Conservation (phyloP, 257 asterid species). For the Solanum acaule region DNA sequence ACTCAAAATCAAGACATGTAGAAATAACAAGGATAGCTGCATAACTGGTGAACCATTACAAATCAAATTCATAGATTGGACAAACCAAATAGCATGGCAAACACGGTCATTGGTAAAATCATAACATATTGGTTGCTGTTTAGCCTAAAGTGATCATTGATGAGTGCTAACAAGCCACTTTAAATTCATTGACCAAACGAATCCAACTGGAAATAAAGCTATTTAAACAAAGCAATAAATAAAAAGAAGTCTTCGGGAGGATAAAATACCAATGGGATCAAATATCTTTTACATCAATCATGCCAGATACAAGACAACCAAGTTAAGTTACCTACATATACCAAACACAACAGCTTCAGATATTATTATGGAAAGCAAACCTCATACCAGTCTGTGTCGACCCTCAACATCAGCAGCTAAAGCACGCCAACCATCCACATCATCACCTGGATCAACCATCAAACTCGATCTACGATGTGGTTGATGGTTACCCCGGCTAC, state of each 20-base stretch:
- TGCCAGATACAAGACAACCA: background rate
- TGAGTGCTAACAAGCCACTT: background rate
- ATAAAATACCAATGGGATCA: background rate
- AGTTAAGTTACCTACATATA: background rate
- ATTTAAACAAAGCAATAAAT: background rate
- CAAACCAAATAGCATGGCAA: background rate
- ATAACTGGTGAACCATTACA: background rate
- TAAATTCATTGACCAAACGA: background rate
- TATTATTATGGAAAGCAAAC: conserved; percentile 3
- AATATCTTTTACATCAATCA: background rate
- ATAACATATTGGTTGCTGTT: background rate
- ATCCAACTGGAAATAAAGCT: background rate
- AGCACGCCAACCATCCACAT: conserved; percentile 48
- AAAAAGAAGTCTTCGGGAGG: background rate
- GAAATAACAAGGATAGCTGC: background rate
- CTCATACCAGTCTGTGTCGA: conserved; percentile 66
- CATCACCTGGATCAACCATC: conserved; percentile 30
- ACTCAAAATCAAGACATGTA: background rate
- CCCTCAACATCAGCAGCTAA: conserved; percentile 53
- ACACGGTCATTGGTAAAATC: background rate
- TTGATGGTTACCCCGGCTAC: conserved; percentile 3
- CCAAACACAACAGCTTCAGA: background rate
- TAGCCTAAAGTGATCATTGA: background rate
- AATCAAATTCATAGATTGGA: background rate
- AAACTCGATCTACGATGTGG: conserved; percentile 33